Evolutionary conservation across 1,284 basidiomycete genomes (phyloP), one percentile per base, ranked within the genome.

Genomic region (Entoloma clypeatum): DNA sequence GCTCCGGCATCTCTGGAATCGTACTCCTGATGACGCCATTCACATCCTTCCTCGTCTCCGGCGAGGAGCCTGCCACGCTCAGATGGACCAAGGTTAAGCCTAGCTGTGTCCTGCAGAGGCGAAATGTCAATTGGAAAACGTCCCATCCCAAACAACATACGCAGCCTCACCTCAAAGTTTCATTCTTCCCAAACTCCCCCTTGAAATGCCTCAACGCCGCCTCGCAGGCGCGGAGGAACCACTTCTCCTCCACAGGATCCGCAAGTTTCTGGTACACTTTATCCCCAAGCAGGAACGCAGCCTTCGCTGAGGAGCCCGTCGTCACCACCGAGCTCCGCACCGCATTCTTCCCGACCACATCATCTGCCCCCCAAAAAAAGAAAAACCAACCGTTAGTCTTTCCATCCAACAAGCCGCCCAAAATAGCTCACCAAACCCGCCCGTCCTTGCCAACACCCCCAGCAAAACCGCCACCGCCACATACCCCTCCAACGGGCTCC

Each of bases 211-310:
- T 50, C 4, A 87, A 50, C 0, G 79, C 64, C 1, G 71, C 75
- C 40, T 80, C 69, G 4, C 74, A 59, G 0, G 86, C 82, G 21
- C 83, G 74, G n/a, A 90, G 65, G 3, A 95, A 63, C 92, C 92
- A 95, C 11, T 54, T 56, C 49, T 90, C 81, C 22, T 94, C 92
- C 13, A 80, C 77, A 0, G 63, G 54, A 4, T 79, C 73, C 4
- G 66, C 65, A 4, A 86, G 54, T 59, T 89, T 92, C 42, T 81
- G 76, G 57, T 92, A 92, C 0, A 89, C 79, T 61, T 88, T 92
- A 43, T 93, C 91, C 77, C 80, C 89, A 14, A 94, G 56, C 27
- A 96, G 59, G 65, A 95, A 95, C 1, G 86, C 85, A 0, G 91
- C 87, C 57, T 92, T 95, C 5, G 71, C 60, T 1, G 71, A 59